A percentile compares a stretch with the other conserved stretches of the same genome.
Conservation (phyloP, 805 yeast genomes). For the Ogataea nonfermentans region DNA sequence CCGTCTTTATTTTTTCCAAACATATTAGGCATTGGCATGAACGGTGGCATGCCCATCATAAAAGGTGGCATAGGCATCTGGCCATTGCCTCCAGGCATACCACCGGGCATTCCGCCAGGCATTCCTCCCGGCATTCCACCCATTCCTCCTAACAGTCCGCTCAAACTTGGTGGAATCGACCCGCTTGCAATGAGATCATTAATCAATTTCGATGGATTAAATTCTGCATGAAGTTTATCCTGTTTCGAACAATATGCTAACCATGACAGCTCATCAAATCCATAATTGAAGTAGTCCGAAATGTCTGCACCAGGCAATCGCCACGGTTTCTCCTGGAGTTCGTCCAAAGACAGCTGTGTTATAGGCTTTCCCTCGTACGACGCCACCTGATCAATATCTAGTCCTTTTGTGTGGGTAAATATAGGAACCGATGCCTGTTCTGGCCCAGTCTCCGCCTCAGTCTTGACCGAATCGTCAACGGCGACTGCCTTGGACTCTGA, state of each 20-base stretch:
- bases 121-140: constrained; percentile 27
- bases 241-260: constrained; percentile 86
- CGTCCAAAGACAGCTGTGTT: constrained; percentile 75
- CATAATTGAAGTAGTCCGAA: constrained; percentile 92
- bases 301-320: constrained; percentile 95
- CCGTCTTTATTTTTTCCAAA: constrained; percentile 11
- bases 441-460: constrained; percentile 19
- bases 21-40: constrained; percentile 25
- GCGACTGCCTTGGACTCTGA: constrained; percentile 29
- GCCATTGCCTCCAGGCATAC: constrained; percentile 32
- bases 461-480: constrained; percentile 16
- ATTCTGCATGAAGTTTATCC: constrained; percentile 75
- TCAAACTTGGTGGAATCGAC: constrained; percentile 29
- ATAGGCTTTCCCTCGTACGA: constrained; percentile 77
- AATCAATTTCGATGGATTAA: constrained; percentile 78
- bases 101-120: constrained; percentile 26
- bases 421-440: constrained; percentile 32
- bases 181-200: constrained; percentile 51
- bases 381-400: constrained; percentile 74
- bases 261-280: constrained; percentile 97
- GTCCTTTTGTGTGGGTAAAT: constrained; percentile 39
- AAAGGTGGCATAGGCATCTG: constrained; percentile 22
- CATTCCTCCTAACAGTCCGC: constrained; percentile 27
- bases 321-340: constrained; percentile 95
- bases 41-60: constrained; percentile 24